A percentile compares a stretch with the other conserved stretches of the same genome.
Evolutionary conservation across 2,329 filamentous ascomycete species (phyloP).

Genomic region (Penicillium sp.): DNA sequence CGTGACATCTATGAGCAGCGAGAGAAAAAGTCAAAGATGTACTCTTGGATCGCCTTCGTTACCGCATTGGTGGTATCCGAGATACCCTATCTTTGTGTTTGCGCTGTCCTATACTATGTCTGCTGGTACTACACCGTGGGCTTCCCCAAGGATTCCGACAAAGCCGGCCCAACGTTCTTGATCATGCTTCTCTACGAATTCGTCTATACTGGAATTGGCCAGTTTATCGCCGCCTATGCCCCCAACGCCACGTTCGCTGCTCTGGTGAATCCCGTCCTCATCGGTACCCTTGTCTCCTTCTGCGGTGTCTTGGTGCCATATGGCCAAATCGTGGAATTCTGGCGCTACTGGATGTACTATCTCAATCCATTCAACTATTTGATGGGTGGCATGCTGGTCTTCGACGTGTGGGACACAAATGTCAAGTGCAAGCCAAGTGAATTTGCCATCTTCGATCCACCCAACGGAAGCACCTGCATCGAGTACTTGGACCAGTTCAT

Average conservation of each 20-base stretch:
- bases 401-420: conserved; percentile 5
- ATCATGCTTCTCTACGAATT: conserved; percentile 14
- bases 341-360: conserved; percentile 14
- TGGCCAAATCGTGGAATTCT: conserved; percentile 9
- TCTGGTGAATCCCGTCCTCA: conserved; percentile 8
- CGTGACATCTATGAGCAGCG: conserved; percentile 10
- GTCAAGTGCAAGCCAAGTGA: conserved; percentile 9
- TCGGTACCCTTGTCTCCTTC: conserved; percentile 12
- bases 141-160: conserved; percentile 7
- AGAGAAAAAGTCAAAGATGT: conserved; percentile 15
- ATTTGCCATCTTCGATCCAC: conserved; percentile 9
- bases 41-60: conserved; percentile 10
- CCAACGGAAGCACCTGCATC: conserved; percentile 40
- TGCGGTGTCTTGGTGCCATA: conserved; percentile 13
- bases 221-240: conserved; percentile 11
- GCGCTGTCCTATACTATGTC: conserved; percentile 10
- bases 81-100: conserved; percentile 10
- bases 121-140: conserved; percentile 14
- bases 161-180: conserved; percentile 10
- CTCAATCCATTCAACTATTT: conserved; percentile 13
- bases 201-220: conserved; percentile 12
- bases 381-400: conserved; percentile 12
- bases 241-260: conserved; percentile 11
- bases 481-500: conserved; percentile 52
- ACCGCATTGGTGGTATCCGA: conserved; percentile 10